Conservation (phyloP, 2,329 filamentous ascomycete genomes). For the Stromatinia cepivora region DNA sequence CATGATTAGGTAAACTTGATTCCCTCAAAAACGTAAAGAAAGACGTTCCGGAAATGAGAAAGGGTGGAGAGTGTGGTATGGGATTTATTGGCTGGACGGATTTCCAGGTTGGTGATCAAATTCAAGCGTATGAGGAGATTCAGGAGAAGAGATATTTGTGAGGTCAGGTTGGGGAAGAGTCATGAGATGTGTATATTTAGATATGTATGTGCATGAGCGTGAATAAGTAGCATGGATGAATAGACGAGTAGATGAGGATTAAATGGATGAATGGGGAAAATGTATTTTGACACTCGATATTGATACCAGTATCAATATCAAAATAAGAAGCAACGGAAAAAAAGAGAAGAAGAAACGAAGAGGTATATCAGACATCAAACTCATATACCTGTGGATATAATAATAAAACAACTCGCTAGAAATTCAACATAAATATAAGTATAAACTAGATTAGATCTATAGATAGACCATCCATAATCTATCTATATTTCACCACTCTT, state of each 20-base stretch:
- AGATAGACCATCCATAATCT: no score
- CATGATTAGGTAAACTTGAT: conserved; percentile 65
- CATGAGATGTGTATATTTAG: background rate
- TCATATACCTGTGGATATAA: no score
- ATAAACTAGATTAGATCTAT: no score
- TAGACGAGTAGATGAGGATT: background rate
- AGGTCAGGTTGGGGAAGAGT: background rate
- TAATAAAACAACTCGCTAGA: no score
- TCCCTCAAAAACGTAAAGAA: conserved; percentile 93
- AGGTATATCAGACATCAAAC: no score
- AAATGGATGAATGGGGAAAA: conserved; percentile 59
- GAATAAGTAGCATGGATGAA: background rate
- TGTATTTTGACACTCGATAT: no score
- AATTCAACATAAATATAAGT: no score
- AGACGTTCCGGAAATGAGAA: conserved; percentile 84
- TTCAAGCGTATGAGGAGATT: conserved; percentile 84
- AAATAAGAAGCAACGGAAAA: no score
- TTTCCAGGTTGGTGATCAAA: conserved; percentile 76
- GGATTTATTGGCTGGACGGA: conserved; percentile 78
- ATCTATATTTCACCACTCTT: no score
- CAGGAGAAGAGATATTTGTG: conserved; percentile 58
- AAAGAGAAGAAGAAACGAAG: no score
- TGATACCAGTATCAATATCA: no score
- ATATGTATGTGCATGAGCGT: background rate
- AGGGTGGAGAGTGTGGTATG: conserved; percentile 91